A percentile compares a stretch with the other conserved stretches of the same genome.
phyloP scores from a whole-genome alignment of 228 moss, liverwort and hornwort species.

The Sphagnum magellanicum region DNA sequence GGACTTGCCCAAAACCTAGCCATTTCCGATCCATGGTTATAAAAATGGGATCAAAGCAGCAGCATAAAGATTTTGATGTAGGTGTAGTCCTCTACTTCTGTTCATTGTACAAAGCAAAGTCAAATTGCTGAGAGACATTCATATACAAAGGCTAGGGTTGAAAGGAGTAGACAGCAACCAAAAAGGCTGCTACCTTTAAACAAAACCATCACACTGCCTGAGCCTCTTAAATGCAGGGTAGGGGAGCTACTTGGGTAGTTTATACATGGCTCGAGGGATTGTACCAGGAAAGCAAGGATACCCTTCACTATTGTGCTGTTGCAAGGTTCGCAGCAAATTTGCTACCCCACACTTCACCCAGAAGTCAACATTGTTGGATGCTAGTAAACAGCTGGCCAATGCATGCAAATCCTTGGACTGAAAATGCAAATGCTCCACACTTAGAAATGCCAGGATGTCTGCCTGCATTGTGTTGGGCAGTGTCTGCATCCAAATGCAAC shows the following conservation, averaged over 20 bases:
- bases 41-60: too few relatives aligned
- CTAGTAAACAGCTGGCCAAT: conserved; percentile 30
- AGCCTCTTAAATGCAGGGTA: not conserved
- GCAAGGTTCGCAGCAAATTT: conserved; percentile 28
- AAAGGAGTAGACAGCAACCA: not conserved
- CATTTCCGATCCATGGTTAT: too few relatives aligned
- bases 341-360: conserved; percentile 62
- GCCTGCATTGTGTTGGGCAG: conserved; percentile 60
- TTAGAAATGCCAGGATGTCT: conserved; percentile 64
- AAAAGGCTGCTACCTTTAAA: not conserved
- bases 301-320: conserved; percentile 7
- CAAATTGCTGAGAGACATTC: not conserved
- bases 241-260: not conserved
- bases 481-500: conserved; percentile 78
- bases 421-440: conserved; percentile 43
- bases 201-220: not conserved
- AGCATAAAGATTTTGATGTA: too few relatives aligned
- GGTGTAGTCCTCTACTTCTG: too few relatives aligned
- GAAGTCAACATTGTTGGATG: conserved; percentile 34
- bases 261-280: not conserved
- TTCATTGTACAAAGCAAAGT: not conserved
- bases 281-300: conserved; percentile 17
- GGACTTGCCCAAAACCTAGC: too few relatives aligned
- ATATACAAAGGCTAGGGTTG: not conserved
- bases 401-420: conserved; percentile 52